These are phyloP conservation scores for Wickerhamiella occidentalis DNA, from an alignment of 805 yeast species.

Conservation along the genomic window DNA sequence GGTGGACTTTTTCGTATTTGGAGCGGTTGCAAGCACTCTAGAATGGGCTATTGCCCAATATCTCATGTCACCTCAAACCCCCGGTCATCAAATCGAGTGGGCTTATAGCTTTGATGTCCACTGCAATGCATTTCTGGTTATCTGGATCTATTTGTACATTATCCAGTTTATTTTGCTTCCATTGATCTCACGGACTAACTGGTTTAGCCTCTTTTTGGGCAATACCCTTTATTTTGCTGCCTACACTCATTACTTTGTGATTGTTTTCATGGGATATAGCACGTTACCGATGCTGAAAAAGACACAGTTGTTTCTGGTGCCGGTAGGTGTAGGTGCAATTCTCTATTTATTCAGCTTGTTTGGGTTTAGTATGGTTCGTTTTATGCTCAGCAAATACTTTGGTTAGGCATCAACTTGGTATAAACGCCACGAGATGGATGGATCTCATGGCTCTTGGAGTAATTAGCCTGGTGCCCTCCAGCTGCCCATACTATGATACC, in stretches of 20 bases:
- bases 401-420: too few species aligned
- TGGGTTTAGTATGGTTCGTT: slow-evolving; percentile 62
- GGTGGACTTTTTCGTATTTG: slow-evolving; percentile 65
- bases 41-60: slow-evolving; percentile 64
- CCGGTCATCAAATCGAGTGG: slow-evolving; percentile 51
- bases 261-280: slow-evolving; percentile 84
- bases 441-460: too few species aligned
- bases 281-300: slow-evolving; percentile 54
- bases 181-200: slow-evolving; percentile 47
- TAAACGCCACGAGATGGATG: too few species aligned
- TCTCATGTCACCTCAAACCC: slow-evolving; percentile 33
- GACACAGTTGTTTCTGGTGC: slow-evolving; percentile 49
- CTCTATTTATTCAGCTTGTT: slow-evolving; percentile 46
- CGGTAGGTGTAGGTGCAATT: slow-evolving; percentile 48
- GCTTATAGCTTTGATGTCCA: slow-evolving; percentile 90
- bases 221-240: slow-evolving; percentile 68
- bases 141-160: slow-evolving; percentile 66
- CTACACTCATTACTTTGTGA: slow-evolving; percentile 58
- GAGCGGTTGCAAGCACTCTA: slow-evolving; percentile 54
- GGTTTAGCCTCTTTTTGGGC: slow-evolving; percentile 61
- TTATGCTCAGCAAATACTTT: slow-evolving; percentile 41
- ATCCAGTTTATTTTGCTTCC: slow-evolving; percentile 69
- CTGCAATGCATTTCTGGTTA: slow-evolving; percentile 73
- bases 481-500: too few species aligned
- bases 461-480: too few species aligned